phyloP scores from a whole-genome alignment of 352 stramenopile species.

The Blastocystis sp. region DNA sequence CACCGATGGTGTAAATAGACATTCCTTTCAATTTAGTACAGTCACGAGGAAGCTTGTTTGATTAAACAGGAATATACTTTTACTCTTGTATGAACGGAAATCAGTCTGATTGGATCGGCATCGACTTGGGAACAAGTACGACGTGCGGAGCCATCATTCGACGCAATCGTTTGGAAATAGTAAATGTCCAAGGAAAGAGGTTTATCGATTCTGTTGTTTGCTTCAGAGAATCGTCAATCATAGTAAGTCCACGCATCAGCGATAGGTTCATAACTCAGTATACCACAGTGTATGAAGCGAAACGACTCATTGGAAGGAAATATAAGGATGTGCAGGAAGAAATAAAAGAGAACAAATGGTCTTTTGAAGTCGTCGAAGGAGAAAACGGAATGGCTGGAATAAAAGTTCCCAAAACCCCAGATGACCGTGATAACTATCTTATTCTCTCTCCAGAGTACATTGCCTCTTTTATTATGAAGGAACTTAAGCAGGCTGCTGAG shows the following conservation, averaged over 20 bases:
- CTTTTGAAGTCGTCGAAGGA: conserved; percentile 2
- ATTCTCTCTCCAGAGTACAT: conserved; percentile 24
- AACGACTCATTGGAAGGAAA: conserved; percentile 37
- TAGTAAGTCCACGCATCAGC: not conserved
- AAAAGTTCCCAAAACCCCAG: not conserved
- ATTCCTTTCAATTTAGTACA: too few relatives aligned
- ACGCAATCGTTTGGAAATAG: not conserved
- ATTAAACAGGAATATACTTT: too few relatives aligned
- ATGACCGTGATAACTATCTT: not conserved
- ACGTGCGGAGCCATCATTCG: not conserved
- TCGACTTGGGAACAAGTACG: conserved; percentile 33
- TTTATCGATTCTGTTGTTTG: conserved; percentile 19
- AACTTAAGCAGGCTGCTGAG: not conserved
- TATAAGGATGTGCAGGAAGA: conserved; percentile 1
- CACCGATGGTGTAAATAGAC: too few relatives aligned
- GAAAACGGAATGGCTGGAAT: conserved; percentile 1
- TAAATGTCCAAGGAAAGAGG: not conserved
- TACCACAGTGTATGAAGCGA: conserved; percentile 16
- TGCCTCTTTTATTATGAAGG: not conserved
- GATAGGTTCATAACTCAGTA: too few relatives aligned
- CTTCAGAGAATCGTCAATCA: not conserved
- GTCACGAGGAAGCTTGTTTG: too few relatives aligned
- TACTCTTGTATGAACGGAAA: not conserved
- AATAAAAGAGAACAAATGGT: not conserved
- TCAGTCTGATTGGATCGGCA: not conserved